These are phyloP conservation scores for Malassezia nana DNA, from an alignment of 1,284 basidiomycete species.

Conservation along the genomic window DNA sequence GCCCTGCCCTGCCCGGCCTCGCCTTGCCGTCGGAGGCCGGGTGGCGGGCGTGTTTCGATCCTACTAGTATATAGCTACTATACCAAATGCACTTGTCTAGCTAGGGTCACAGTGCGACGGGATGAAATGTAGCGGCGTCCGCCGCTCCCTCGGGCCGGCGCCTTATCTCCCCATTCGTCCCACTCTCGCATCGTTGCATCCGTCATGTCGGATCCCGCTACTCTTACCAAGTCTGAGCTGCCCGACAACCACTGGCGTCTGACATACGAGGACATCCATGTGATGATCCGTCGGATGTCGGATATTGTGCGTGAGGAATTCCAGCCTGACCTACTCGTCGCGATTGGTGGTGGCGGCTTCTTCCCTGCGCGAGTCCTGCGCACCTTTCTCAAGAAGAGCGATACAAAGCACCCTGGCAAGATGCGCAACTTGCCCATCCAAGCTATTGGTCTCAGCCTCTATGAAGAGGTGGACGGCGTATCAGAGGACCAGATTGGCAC, in stretches of 20 bases:
- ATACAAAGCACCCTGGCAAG: conserved; percentile 29
- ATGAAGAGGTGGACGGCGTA: conserved; percentile 43
- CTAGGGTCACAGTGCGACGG: too few species aligned
- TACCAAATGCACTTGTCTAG: too few species aligned
- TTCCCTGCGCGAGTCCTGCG: conserved; percentile 46
- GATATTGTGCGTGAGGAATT: conserved; percentile 38
- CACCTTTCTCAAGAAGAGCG: conserved; percentile 44
- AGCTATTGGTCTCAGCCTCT: conserved; percentile 45
- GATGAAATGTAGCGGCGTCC: too few species aligned
- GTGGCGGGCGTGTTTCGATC: too few species aligned
- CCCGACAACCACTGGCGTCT: conserved; percentile 46
- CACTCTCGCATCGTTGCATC: background rate
- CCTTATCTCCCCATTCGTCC: background rate
- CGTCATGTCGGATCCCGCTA: background rate
- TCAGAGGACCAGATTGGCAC: conserved; percentile 38
- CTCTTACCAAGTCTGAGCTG: background rate
- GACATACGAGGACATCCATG: conserved; percentile 47
- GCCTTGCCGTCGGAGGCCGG: too few species aligned
- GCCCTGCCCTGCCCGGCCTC: too few species aligned
- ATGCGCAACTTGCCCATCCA: conserved; percentile 47
- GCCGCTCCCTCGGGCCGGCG: too few species aligned
- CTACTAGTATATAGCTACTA: too few species aligned
- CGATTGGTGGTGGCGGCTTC: conserved; percentile 46
- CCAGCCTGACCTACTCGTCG: conserved; percentile 39
- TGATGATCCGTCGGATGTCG: conserved; percentile 37